A percentile compares a stretch with the other conserved stretches of the same genome.
These are phyloP conservation scores for Daldinia sp. DNA, from an alignment of 2,329 filamentous ascomycete genomes.

Conservation along the genomic window DNA sequence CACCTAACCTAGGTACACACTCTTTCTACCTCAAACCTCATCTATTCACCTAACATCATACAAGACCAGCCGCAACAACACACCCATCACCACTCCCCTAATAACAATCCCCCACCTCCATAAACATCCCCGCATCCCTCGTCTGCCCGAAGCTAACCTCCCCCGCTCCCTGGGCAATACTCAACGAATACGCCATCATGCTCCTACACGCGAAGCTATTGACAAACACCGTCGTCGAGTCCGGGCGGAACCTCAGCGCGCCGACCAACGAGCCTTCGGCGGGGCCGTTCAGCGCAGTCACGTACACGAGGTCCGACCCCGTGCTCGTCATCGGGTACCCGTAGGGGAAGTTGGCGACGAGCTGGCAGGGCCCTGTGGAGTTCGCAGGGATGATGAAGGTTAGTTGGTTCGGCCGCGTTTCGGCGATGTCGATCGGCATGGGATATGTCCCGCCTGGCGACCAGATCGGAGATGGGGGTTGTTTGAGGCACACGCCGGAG, in stretches of 20 bases:
- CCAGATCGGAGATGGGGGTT: constrained; percentile 22
- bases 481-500: constrained; percentile 22
- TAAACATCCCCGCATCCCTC: constrained; percentile 31
- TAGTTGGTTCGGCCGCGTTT: constrained; percentile 14
- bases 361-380: constrained; percentile 40
- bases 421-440: constrained; percentile 22
- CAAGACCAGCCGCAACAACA: not conserved
- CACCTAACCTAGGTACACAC: not conserved
- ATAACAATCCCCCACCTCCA: constrained; percentile 32
- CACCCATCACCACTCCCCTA: not conserved
- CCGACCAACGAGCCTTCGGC: constrained; percentile 40
- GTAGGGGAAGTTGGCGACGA: constrained; percentile 43
- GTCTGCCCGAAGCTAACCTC: constrained; percentile 35
- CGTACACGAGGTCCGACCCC: constrained; percentile 27
- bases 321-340: constrained; percentile 37
- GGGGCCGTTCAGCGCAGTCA: constrained; percentile 34
- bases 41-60: no score
- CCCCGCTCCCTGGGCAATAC: constrained; percentile 46
- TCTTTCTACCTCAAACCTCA: no score
- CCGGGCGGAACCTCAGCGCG: constrained; percentile 34
- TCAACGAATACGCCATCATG: constrained; percentile 38
- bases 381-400: constrained; percentile 35
- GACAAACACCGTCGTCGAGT: constrained; percentile 25
- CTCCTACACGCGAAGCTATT: constrained; percentile 43
- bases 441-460: constrained; percentile 25